Base-by-base conservation (phyloP, 768 basidiomycete species). In the Tulasnella sp. region DNA sequence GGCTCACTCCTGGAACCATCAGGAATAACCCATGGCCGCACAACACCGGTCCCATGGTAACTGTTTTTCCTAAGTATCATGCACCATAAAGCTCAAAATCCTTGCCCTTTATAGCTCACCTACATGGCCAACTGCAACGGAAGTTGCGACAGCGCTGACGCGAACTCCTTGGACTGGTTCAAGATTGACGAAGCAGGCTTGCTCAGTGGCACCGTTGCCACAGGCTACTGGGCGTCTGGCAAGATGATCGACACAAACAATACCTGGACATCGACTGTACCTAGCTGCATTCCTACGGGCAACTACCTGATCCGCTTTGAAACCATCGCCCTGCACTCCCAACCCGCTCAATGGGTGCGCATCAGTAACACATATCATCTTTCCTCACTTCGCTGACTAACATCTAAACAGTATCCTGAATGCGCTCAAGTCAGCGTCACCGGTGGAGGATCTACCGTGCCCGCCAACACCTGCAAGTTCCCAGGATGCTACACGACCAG, bases 81-180 rank as follows among this genome's bases (percentile, higher is more conserved):
- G 19, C 16, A n/a, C 29, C 11, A 7, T 32, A 11, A 29, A 14
- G 12, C n/a, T 8, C 32, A 12, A 59, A 8, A 12, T 12, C 52
- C 26, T 1, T 17, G 26, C 1, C 26, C 32, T n/a, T 29, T 59
- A 26, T 59, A 59, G 52, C 77, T 79, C 64, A 78, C 80, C 68
- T 83, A 83, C 77, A 81, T 83, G 78, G 82, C 82, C 19, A 78
- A 80, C 65, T 82, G 81, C 76, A 79, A 79, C 40, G 75, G 80
- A 69, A 76, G 77, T 36, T 83, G 82, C 80, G 79, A 81, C 0
- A 77, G 78, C 52, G 80, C 79, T 26, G 78, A 77, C 72, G 75
- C 82, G 34, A 22, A 34, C n/a, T 11, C 44, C 69, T 47, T 52
- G 35, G 34, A 62, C 11, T 62, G 47, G 82, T 83, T 83, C 80